phyloP scores from a whole-genome alignment of 805 yeast species.

The Danielozyma ontarioensis region DNA sequence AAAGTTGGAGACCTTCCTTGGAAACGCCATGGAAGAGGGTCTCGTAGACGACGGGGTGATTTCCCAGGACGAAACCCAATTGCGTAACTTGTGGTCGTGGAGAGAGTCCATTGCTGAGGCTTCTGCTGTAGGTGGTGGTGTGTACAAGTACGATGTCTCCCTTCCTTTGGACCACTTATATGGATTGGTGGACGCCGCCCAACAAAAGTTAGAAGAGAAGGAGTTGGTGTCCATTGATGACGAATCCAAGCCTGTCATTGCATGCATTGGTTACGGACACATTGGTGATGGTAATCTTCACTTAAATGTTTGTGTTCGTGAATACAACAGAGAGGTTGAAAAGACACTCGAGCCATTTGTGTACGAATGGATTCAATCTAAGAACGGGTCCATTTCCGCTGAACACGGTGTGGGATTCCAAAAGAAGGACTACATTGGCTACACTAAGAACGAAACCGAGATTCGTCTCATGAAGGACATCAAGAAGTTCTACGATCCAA shows the following conservation, averaged over 20 bases:
- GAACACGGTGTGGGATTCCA: slow-evolving; percentile 98
- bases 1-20: slow-evolving; percentile 81
- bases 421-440: slow-evolving; percentile 83
- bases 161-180: slow-evolving; percentile 80
- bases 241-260: slow-evolving; percentile 72
- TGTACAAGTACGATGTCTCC: slow-evolving; percentile 94
- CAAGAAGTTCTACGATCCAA: slow-evolving; percentile 84
- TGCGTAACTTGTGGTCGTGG: slow-evolving; percentile 86
- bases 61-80: slow-evolving; percentile 91
- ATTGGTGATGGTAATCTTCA: slow-evolving; percentile 97
- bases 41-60: slow-evolving; percentile 88
- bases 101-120: slow-evolving; percentile 94
- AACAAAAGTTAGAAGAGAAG: slow-evolving; percentile 49
- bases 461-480: slow-evolving; percentile 71
- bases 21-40: slow-evolving; percentile 77
- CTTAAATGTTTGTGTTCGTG: slow-evolving; percentile 85
- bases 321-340: slow-evolving; percentile 76
- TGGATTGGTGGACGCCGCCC: slow-evolving; percentile 75
- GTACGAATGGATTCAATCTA: slow-evolving; percentile 75
- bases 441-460: slow-evolving; percentile 72
- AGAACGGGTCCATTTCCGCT: slow-evolving; percentile 88
- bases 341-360: slow-evolving; percentile 86
- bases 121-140: slow-evolving; percentile 81
- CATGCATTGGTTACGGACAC: slow-evolving; percentile 96
- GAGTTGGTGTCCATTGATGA: slow-evolving; percentile 57